phyloP scores from a whole-genome alignment of 768 basidiomycete species.

The Hirschioporus abietinus region DNA sequence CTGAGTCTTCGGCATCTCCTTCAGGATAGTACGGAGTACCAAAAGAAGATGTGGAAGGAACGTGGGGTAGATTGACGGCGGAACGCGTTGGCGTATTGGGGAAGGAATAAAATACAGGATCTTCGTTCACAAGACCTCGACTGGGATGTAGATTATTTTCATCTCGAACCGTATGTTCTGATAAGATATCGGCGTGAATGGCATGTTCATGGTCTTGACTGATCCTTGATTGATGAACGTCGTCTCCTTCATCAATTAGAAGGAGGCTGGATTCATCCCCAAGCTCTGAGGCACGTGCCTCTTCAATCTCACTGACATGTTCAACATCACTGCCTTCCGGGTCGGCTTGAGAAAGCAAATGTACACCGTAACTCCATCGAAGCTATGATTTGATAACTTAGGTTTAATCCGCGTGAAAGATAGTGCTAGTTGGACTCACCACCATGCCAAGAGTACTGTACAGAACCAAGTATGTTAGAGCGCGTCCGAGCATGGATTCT shows the following conservation, averaged over 20 bases:
- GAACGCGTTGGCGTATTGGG: constrained; percentile 43
- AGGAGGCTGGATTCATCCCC: constrained; percentile 27
- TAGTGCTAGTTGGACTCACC: constrained; percentile 38
- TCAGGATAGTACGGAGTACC: constrained; percentile 9
- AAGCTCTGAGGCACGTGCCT: background rate
- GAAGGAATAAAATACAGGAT: constrained; percentile 51
- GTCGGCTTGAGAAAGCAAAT: constrained; percentile 70
- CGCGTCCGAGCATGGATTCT: constrained; percentile 88
- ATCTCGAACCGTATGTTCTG: constrained; percentile 11
- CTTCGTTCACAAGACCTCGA: background rate
- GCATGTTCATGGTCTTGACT: background rate
- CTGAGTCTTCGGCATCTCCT: constrained; percentile 19
- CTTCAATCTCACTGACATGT: constrained; percentile 9
- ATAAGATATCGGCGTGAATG: constrained; percentile 11
- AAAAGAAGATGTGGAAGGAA: constrained; percentile 8
- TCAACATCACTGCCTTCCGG: constrained; percentile 32
- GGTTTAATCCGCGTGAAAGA: background rate
- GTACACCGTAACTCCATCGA: constrained; percentile 93
- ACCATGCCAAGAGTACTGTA: constrained; percentile 97
- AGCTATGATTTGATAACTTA: constrained; percentile 39
- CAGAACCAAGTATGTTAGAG: constrained; percentile 83
- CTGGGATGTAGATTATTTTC: constrained; percentile 11
- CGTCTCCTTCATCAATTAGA: constrained; percentile 23
- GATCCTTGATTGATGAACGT: constrained; percentile 7
- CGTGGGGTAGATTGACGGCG: background rate